phyloP scores from a whole-genome alignment of 2,329 filamentous ascomycete genomes.

The Venturia asperata region DNA sequence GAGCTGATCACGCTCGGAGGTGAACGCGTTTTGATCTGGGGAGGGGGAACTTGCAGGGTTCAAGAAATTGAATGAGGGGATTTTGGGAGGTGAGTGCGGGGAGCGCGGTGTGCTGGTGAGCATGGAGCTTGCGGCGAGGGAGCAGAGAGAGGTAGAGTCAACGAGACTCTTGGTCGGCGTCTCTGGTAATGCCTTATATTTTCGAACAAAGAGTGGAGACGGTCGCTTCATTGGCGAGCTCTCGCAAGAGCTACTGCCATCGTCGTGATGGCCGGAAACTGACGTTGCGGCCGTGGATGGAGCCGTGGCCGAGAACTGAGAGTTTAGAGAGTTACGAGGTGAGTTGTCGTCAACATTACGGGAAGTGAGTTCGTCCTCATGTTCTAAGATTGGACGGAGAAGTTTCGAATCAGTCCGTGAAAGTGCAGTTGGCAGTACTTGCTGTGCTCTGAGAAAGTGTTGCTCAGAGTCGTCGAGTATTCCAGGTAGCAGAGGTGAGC shows the following conservation, averaged over 20 bases:
- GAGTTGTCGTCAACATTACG: conserved; percentile 4
- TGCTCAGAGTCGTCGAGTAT: conserved; percentile 30
- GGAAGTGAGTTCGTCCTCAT: background rate
- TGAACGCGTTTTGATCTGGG: background rate
- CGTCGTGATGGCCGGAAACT: conserved; percentile 8
- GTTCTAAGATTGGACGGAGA: conserved; percentile 3
- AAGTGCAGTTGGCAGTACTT: conserved; percentile 5
- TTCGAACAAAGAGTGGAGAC: conserved; percentile 16
- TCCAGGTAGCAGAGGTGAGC: conserved; percentile 25
- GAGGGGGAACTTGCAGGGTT: background rate
- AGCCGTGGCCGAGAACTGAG: conserved; percentile 1
- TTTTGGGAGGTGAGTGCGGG: conserved; percentile 3
- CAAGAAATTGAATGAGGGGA: background rate
- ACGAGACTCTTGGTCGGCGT: conserved; percentile 9
- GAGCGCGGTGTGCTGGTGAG: conserved; percentile 5
- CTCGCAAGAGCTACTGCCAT: background rate
- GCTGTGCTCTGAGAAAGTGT: conserved; percentile 11
- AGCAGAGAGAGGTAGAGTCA: conserved; percentile 15
- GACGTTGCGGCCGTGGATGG: conserved; percentile 16
- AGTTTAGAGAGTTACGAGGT: conserved; percentile 8
- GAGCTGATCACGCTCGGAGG: background rate
- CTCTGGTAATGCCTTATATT: conserved; percentile 14
- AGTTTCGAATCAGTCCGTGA: background rate
- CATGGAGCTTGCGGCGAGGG: background rate
- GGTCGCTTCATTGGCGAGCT: background rate